Percentiles rank a stretch among this genome's conserved stretches.
phyloP scores from a whole-genome alignment of 768 basidiomycete species.

The Termitomyces sp. region DNA sequence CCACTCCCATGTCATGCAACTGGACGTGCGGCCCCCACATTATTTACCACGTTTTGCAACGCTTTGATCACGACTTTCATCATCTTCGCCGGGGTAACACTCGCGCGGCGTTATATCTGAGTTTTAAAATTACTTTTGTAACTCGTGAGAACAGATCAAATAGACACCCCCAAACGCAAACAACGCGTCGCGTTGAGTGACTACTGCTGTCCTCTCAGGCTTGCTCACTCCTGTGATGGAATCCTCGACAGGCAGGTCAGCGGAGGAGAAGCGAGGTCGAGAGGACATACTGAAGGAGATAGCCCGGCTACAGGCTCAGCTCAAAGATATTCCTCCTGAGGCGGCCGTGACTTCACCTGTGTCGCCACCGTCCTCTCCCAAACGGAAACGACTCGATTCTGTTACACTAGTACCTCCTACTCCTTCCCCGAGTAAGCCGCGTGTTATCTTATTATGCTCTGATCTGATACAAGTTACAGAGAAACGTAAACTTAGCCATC shows the following conservation, averaged over 20 bases:
- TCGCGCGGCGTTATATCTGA: conserved; percentile 21
- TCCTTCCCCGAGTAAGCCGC: conserved; percentile 60
- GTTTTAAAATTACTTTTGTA: conserved; percentile 24
- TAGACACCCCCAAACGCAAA: conserved; percentile 7
- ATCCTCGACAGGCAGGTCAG: conserved; percentile 41
- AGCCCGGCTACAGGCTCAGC: conserved; percentile 50
- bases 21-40: background rate
- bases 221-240: conserved; percentile 43
- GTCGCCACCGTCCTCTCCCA: conserved; percentile 34
- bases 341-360: background rate
- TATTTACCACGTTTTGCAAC: background rate
- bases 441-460: conserved; percentile 9
- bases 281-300: conserved; percentile 54
- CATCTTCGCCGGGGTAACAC: background rate
- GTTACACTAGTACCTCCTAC: conserved; percentile 50
- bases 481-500: conserved; percentile 41
- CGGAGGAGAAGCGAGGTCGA: conserved; percentile 38
- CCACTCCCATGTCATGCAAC: background rate
- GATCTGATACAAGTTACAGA: conserved; percentile 17
- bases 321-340: conserved; percentile 33
- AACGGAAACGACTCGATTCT: conserved; percentile 40
- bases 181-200: conserved; percentile 19
- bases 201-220: background rate
- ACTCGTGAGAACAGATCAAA: conserved; percentile 13
- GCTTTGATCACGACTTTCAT: conserved; percentile 9